Evolutionary conservation across 805 yeast genomes (phyloP), one percentile per base, ranked within the genome.

Genomic region (Saccharomycopsis sp.): DNA sequence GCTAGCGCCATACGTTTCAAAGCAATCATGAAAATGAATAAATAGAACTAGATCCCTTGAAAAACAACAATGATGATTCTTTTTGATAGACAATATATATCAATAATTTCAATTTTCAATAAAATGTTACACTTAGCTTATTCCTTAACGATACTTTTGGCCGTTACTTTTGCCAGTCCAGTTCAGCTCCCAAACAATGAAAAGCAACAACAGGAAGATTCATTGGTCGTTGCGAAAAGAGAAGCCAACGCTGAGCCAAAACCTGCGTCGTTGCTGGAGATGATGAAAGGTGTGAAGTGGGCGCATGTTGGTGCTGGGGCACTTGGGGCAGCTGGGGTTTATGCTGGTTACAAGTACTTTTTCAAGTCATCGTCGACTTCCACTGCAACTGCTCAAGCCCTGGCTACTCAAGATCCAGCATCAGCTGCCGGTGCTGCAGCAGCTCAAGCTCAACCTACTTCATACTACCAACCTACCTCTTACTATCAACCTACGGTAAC

Each of bases 321-420:
- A n/a, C 34, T 29, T 39, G 42, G 20, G 20, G 42, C 34, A 16
- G 42, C 21, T 14, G 42, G 42, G 23, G 42, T 34, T 17, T 20
- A 17, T 39, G 24, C 13, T 11, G 34, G 38, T 9, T 16, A 7
- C 13, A 35, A 35, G 22, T 35, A 16, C 7, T n/a, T 35, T n/a
- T 4, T 14, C 4, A n/a, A n/a, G 9, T 14, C n/a, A 14, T 14
- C n/a, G 22, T 19, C 38, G 8, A 19, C 16, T 13, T 4, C 38
- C 20, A 21, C 42, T 4, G 33, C 24, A 16, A 34, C 40, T 14
- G 31, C 40, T 14, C 26, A 27, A 6, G 31, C 35, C 35, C 20
- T 34, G 13, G 28, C 42, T 9, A 21, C 42, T 22, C 20, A n/a
- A 19, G 20, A 13, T 7, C 22, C 37, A 26, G 35, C 42, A n/a